A percentile compares a stretch with the other conserved stretches of the same genome.
Conservation (phyloP, 441 rosid genomes). For the Mallotus japonicus region DNA sequence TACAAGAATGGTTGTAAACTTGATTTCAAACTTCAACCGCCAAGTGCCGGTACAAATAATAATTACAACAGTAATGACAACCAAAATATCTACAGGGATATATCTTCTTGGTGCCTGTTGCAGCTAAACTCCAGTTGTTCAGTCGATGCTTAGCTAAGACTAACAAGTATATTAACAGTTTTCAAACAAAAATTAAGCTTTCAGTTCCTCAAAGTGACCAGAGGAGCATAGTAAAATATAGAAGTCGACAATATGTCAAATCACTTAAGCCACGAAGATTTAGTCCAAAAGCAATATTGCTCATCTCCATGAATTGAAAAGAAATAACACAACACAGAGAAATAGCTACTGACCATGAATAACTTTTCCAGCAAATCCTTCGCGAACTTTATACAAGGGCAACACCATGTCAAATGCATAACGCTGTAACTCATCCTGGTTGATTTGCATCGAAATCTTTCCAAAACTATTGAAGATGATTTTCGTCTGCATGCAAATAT, state of each 20-base stretch:
- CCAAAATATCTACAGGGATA: neutral
- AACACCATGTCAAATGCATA: constrained; percentile 63
- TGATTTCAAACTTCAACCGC: neutral
- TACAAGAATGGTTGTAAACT: neutral
- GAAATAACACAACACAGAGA: neutral
- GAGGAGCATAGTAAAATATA: too few species aligned
- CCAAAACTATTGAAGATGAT: constrained; percentile 57
- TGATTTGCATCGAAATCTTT: constrained; percentile 43
- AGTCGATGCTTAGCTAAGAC: too few species aligned
- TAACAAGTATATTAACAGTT: too few species aligned
- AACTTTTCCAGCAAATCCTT: constrained; percentile 80
- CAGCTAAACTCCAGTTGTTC: too few species aligned
- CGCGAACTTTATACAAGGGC: constrained; percentile 82
- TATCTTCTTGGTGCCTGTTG: neutral
- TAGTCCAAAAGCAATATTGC: neutral
- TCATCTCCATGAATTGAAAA: constrained; percentile 1
- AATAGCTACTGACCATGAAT: constrained; percentile 52
- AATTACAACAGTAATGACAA: neutral
- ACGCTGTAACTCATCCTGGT: constrained; percentile 43
- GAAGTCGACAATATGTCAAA: neutral
- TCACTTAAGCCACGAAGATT: neutral
- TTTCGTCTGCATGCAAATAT: constrained; percentile 56
- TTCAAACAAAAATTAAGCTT: too few species aligned
- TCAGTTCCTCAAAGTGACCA: too few species aligned
- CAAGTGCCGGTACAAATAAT: neutral